Evolutionary conservation across 169 alveolate genomes (phyloP).

Genomic region (Eimeria praecox): DNA sequence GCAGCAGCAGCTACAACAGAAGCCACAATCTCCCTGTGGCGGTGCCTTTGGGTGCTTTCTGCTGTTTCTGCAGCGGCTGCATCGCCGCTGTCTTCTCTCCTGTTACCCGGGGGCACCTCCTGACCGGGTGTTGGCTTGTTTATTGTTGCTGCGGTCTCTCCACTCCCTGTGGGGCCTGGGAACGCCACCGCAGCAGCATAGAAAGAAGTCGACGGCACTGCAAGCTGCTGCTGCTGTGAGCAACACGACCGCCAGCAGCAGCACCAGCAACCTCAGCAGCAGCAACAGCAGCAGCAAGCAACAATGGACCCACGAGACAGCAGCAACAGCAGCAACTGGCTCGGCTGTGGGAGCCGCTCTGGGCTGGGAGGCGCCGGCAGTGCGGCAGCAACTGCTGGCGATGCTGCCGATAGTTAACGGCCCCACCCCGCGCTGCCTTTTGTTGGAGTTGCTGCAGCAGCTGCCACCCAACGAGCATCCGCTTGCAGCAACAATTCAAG

Average conservation of each 20-base stretch:
- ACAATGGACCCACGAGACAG: not conserved
- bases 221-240: slow-evolving; percentile 37
- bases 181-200: not conserved
- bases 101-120: slow-evolving; percentile 62
- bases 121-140: slow-evolving; percentile 21
- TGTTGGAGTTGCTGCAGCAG: slow-evolving; percentile 47
- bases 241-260: not conserved
- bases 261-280: not conserved
- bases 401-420: slow-evolving; percentile 41
- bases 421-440: slow-evolving; percentile 22
- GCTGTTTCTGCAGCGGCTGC: slow-evolving; percentile 38
- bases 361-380: slow-evolving; percentile 8
- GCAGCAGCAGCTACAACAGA: slow-evolving; percentile 38
- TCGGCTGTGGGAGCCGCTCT: slow-evolving; percentile 19
- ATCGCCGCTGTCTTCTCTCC: slow-evolving; percentile 54
- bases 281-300: not conserved
- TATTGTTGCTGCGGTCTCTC: slow-evolving; percentile 9
- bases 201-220: not conserved
- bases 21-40: not conserved
- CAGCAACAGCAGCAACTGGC: not conserved
- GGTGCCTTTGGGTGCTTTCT: slow-evolving; percentile 20
- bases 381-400: slow-evolving; percentile 40
- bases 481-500: not conserved
- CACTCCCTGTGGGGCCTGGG: slow-evolving; percentile 31
- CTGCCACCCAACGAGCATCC: not conserved